phyloP scores from a whole-genome alignment of 345 rosid genomes.

The Melaleuca quinquenervia region DNA sequence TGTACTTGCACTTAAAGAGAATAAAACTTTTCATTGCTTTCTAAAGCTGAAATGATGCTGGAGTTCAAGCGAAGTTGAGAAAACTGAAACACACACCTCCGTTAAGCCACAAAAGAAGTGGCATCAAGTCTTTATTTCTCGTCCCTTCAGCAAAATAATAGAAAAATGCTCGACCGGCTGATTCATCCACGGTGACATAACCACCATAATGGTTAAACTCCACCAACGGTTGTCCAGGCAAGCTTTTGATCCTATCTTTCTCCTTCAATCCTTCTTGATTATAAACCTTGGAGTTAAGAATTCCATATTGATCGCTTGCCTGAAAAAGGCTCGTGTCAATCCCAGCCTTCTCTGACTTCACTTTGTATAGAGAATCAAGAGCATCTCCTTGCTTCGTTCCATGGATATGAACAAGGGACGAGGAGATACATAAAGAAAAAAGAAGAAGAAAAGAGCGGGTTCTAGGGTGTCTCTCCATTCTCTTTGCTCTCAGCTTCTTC shows the following conservation, averaged over 20 bases:
- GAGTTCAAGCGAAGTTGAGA: neutral
- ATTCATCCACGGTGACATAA: conserved; percentile 1
- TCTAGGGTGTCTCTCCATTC: neutral
- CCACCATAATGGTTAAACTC: conserved; percentile 2
- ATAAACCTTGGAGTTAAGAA: neutral
- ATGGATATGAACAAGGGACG: neutral
- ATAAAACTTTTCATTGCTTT: no score
- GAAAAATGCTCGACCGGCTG: no score
- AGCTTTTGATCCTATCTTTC: neutral
- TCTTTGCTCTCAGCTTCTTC: neutral
- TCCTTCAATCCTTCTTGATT: conserved; percentile 18
- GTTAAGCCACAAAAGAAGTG: conserved; percentile 4
- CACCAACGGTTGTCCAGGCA: conserved; percentile 4
- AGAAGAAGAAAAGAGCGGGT: neutral
- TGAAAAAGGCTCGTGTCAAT: no score
- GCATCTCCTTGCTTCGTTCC: neutral
- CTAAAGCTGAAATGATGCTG: neutral
- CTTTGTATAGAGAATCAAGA: neutral
- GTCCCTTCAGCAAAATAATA: conserved; percentile 1
- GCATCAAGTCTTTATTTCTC: neutral
- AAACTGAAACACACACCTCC: neutral
- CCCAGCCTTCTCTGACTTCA: no score
- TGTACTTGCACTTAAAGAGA: no score
- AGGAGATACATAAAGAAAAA: neutral
- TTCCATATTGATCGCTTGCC: no score